Conservation (phyloP, 2,329 filamentous ascomycete species). For the Pseudofabraea citricarpa region DNA sequence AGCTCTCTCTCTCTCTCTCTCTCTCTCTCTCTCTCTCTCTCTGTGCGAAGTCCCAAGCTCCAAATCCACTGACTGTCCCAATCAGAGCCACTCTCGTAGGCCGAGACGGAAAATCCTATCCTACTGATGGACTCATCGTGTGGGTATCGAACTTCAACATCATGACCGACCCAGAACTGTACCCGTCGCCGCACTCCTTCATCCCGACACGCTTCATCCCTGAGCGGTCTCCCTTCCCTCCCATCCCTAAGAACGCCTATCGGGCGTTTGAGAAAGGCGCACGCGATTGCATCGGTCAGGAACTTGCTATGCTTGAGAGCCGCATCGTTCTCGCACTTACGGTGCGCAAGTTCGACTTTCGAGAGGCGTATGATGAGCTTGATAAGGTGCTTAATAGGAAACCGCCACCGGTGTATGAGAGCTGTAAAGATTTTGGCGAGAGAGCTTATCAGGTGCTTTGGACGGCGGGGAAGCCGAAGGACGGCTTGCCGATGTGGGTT, state of each 20-base stretch:
- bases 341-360: constrained; percentile 43
- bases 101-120: constrained; percentile 7
- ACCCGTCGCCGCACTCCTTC: constrained; percentile 38
- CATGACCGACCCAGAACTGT: constrained; percentile 34
- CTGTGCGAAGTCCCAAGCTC: no score
- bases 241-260: constrained; percentile 38
- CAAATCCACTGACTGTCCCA: no score
- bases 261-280: constrained; percentile 50
- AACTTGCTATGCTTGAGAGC: constrained; percentile 44
- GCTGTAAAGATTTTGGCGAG: constrained; percentile 3
- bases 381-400: constrained; percentile 5
- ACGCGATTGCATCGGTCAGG: constrained; percentile 52
- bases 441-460: constrained; percentile 17
- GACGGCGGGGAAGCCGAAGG: not conserved
- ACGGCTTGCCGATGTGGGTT: not conserved
- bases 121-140: constrained; percentile 10
- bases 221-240: constrained; percentile 24
- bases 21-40: no score
- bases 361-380: constrained; percentile 27
- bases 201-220: constrained; percentile 41
- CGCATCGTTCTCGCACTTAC: constrained; percentile 42
- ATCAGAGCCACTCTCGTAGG: not conserved
- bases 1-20: not conserved
- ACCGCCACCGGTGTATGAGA: constrained; percentile 1
- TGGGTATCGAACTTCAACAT: constrained; percentile 12